Evolutionary conservation across 352 stramenopile genomes (phyloP).

Genomic region (Pythium diclinum): DNA sequence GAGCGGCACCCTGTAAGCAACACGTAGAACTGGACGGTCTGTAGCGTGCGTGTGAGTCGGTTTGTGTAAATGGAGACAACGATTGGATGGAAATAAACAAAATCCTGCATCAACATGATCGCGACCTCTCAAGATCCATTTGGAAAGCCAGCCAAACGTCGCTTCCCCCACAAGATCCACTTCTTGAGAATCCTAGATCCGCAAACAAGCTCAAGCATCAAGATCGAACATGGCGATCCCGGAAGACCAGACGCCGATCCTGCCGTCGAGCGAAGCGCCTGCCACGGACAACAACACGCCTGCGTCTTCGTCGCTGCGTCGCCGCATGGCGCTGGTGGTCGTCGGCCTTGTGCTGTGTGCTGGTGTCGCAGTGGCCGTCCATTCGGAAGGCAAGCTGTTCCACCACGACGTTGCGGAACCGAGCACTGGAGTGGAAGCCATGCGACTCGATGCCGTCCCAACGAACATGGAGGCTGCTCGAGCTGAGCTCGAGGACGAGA

Average conservation of each 20-base stretch:
- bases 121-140: not conserved
- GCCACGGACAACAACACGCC: not conserved
- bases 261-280: not conserved
- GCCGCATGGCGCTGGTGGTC: conserved; percentile 3
- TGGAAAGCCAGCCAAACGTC: not conserved
- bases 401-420: not conserved
- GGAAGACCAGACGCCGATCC: not conserved
- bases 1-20: conserved; percentile 40
- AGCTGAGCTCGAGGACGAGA: not conserved
- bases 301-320: not conserved
- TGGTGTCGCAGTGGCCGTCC: not conserved
- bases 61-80: not conserved
- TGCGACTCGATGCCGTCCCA: not conserved
- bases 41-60: conserved; percentile 28
- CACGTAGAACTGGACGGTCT: not conserved
- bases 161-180: not conserved
- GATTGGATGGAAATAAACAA: conserved; percentile 5
- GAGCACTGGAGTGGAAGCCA: not conserved
- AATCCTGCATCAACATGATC: not conserved
- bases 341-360: conserved; percentile 6
- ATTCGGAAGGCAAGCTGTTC: not conserved
- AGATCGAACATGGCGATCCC: not conserved
- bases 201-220: too few species aligned
- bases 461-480: not conserved
- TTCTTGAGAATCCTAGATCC: too few species aligned